Base-by-base conservation (phyloP, 768 basidiomycete genomes). In the Neoboletus brunneissimus region DNA sequence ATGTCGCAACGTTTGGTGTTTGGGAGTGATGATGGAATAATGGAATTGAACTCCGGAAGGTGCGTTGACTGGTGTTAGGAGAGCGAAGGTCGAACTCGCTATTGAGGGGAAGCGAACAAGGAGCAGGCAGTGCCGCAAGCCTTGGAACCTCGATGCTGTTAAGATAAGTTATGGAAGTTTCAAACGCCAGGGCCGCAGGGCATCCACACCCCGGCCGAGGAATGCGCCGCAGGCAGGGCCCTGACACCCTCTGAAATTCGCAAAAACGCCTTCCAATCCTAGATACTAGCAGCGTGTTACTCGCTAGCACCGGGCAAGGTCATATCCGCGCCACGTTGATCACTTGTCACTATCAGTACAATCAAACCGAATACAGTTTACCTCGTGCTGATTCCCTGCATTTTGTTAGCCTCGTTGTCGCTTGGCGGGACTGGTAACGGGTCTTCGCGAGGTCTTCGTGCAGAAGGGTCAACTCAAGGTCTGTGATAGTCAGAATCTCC, bases 401-500 rank as follows among this genome's bases (percentile, higher is more conserved):
- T 32, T 32, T 31, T 48, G 22, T 27, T n/a, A 7, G 58, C 51
- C 51, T 59, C 51, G 22, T 57, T 50, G 27, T 13, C 18, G 34
- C 10, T 34, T 25, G 22, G 31, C 51, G 2, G 29, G 45, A 29
- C 9, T 4, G n/a, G 18, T 10, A 18, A 27, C 13, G 10, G 5
- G 18, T 27, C 44, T 9, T 38, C 18, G 35, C 6, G 15, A n/a
- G 16, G 31, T 37, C n/a, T 27, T 46, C 27, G 27, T 46, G 45
- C 45, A 42, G 5, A 31, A 4, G 29, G n/a, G n/a, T n/a, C n/a
- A n/a, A n/a, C n/a, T n/a, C n/a, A n/a, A n/a, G n/a, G n/a, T n/a
- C n/a, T n/a, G n/a, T n/a, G n/a, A n/a, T n/a, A n/a, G n/a, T n/a
- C n/a, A n/a, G n/a, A n/a, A n/a, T n/a, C n/a, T n/a, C n/a, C n/a